Base-by-base conservation (phyloP, 2,329 filamentous ascomycete species). In the Furcasterigmium furcatum region DNA sequence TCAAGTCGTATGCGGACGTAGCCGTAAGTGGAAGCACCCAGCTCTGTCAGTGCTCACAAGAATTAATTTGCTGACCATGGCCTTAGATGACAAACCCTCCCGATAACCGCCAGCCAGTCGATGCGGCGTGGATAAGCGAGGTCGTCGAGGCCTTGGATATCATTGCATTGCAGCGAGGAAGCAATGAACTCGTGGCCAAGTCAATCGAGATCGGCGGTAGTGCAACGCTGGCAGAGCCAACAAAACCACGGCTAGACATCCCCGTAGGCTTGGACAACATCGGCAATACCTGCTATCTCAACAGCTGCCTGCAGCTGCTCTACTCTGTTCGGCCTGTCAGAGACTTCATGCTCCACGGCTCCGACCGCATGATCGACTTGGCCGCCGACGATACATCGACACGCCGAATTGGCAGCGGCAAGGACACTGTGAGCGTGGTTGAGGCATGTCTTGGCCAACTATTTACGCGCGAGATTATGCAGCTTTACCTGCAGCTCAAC, bases 221-320 rank as follows among this genome's bases (percentile, higher is more conserved):
- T n/a, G n/a, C n/a, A n/a, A n/a, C n/a, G n/a, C n/a, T n/a, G n/a
- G n/a, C n/a, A n/a, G n/a, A n/a, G n/a, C n/a, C n/a, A n/a, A n/a
- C n/a, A n/a, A n/a, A n/a, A n/a, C n/a, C n/a, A n/a, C n/a, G n/a
- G 24, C 24, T 27, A 5, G 34, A 36, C 34, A 36, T 88, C 64
- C 94, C 94, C 1, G 88, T 95, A 19, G 94, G 94, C 0, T 76
- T 97, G 6, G 80, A 84, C 52, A 99, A 97, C 56, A 95, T 97
- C 46, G 91, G 94, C 48, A 99, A 99, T 59, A 99, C 95, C 0
- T 99, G 94, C 64, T 99, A 99, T 58, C 76, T 99, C 45, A 99
- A 99, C 71, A 97, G 92, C 66, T 79, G 99, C 41, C 74, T 99
- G 9, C 94, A 99, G 58, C 97, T 95, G 61, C 87, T 96, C 54